Conservation (phyloP, 108 stramenopile genomes). For the Pseudonitzschia multiseries region DNA sequence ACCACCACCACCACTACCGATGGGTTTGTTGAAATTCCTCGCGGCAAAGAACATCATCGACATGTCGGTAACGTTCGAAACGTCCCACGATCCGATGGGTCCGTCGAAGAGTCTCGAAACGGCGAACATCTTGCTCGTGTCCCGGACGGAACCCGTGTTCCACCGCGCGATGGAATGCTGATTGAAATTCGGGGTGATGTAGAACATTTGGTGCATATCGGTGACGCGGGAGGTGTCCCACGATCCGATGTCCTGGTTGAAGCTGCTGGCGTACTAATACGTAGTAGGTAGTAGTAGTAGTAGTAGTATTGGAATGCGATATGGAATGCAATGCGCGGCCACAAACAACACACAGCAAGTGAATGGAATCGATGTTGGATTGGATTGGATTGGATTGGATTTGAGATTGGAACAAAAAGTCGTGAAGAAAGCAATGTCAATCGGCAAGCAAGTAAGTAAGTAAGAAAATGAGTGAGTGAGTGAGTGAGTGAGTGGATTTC, state of each 20-base stretch:
- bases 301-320: too few species aligned
- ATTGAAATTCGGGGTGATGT: background rate
- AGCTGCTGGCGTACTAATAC: background rate
- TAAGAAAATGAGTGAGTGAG: too few species aligned
- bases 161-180: background rate
- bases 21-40: constrained; percentile 24
- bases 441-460: too few species aligned
- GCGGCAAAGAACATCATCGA: constrained; percentile 25
- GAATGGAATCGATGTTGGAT: too few species aligned
- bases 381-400: too few species aligned
- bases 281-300: too few species aligned
- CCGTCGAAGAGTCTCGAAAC: constrained; percentile 21
- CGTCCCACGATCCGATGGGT: constrained; percentile 33
- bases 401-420: too few species aligned
- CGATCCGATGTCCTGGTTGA: constrained; percentile 5
- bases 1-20: too few species aligned
- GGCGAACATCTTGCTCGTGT: constrained; percentile 26
- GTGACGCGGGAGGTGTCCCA: constrained; percentile 6
- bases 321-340: too few species aligned
- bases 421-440: too few species aligned
- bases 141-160: background rate
- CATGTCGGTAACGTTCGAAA: constrained; percentile 29
- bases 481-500: too few species aligned
- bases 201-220: constrained; percentile 18
- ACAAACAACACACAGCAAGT: too few species aligned